Evolutionary conservation across 345 rosid species (phyloP).

Genomic region (Boechera stricta): DNA sequence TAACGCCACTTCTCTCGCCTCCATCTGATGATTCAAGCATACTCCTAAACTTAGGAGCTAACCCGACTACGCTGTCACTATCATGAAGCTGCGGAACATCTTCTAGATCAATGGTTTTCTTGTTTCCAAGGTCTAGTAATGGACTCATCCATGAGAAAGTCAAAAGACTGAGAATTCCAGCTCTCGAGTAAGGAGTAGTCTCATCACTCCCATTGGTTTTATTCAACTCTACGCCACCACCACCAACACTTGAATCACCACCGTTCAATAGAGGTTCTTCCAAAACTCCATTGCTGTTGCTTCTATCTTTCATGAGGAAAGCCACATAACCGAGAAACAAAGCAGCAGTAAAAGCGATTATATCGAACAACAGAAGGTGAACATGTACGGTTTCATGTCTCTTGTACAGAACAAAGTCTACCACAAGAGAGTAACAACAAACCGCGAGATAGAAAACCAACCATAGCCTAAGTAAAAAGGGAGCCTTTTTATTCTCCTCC

Average conservation of each 20-base stretch:
- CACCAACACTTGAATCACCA: constrained; percentile 27
- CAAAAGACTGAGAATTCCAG: constrained; percentile 52
- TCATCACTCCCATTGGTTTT: constrained; percentile 49
- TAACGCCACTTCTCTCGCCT: constrained; percentile 43
- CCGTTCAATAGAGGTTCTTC: constrained; percentile 59
- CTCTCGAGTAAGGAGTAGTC: constrained; percentile 57
- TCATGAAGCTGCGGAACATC: constrained; percentile 71
- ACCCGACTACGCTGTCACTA: constrained; percentile 52
- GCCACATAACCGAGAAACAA: constrained; percentile 60
- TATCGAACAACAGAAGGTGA: constrained; percentile 50
- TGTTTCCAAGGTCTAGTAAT: constrained; percentile 61
- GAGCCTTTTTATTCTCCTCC: constrained; percentile 44
- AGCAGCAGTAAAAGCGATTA: constrained; percentile 47
- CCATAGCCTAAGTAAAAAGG: constrained; percentile 70
- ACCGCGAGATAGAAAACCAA: constrained; percentile 62
- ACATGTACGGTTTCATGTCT: constrained; percentile 41
- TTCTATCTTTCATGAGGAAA: constrained; percentile 45
- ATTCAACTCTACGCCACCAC: constrained; percentile 22
- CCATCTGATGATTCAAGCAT: constrained; percentile 53
- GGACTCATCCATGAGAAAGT: constrained; percentile 74
- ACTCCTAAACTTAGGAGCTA: constrained; percentile 49
- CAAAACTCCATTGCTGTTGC: constrained; percentile 42
- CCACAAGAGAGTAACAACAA: constrained; percentile 64
- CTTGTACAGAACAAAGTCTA: constrained; percentile 55
- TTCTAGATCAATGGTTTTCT: constrained; percentile 62